A percentile compares a stretch with the other conserved stretches of the same genome.
These are phyloP conservation scores for Grifola frondosa DNA, from an alignment of 1,284 basidiomycete species.

Conservation along the genomic window DNA sequence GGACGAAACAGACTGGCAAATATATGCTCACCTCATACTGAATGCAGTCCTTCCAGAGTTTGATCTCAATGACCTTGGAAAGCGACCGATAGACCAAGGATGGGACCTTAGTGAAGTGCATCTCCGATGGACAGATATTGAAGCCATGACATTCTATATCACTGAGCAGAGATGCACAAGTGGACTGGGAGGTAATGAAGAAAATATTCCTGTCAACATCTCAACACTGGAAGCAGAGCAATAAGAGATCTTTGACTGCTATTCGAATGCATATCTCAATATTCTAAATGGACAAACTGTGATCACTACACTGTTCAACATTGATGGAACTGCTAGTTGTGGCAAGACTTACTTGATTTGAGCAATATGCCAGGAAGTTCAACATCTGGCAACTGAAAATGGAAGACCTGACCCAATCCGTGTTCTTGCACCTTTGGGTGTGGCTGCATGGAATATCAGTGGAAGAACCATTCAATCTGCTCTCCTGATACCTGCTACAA, in stretches of 20 bases:
- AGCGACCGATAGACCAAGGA: constrained; percentile 4
- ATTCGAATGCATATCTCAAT: too few species aligned
- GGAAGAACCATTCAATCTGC: constrained; percentile 1
- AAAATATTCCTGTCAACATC: too few species aligned
- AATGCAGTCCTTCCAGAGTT: neutral
- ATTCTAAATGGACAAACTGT: too few species aligned
- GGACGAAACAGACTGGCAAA: constrained; percentile 10
- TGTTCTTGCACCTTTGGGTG: constrained; percentile 2
- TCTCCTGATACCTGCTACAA: neutral
- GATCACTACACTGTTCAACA: neutral
- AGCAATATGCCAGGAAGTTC: constrained; percentile 1
- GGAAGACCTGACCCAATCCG: neutral
- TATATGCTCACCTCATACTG: constrained; percentile 2
- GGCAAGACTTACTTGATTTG: constrained; percentile 2
- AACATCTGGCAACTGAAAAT: neutral
- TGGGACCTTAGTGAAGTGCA: constrained; percentile 4
- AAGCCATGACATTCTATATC: neutral
- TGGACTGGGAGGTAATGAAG: too few species aligned
- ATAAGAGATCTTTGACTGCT: too few species aligned
- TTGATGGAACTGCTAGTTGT: constrained; percentile 2
- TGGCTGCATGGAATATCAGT: constrained; percentile 2
- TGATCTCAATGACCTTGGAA: constrained; percentile 1
- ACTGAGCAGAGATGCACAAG: too few species aligned
- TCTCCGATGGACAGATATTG: neutral
- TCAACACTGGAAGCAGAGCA: too few species aligned